phyloP scores from a whole-genome alignment of 176 grass and related monocot genomes.

The Zea luxurians region DNA sequence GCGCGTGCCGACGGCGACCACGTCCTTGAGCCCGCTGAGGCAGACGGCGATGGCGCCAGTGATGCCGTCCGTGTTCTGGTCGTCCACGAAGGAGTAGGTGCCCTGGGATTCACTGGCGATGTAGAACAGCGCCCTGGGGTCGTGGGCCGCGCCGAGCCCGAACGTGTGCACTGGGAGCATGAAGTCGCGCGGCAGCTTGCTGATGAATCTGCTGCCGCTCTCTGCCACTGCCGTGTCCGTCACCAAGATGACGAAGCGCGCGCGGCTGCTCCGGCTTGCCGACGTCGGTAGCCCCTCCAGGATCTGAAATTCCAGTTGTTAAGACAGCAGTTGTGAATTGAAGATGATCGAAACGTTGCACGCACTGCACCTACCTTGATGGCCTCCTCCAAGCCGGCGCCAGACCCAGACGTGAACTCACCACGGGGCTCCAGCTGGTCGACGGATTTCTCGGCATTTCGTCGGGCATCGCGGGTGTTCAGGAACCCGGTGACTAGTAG shows the following conservation, averaged over 20 bases:
- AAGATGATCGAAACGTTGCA: no score
- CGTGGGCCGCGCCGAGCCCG: not conserved
- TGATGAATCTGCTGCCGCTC: not conserved
- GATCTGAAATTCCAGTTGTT: not conserved
- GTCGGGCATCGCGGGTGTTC: not conserved
- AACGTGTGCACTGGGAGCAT: not conserved
- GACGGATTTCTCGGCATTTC: not conserved
- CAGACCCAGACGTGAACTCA: not conserved
- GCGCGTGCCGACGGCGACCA: not conserved
- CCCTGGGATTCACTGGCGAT: conserved; percentile 1
- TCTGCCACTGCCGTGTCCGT: not conserved
- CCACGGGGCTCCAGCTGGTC: not conserved
- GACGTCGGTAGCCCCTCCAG: not conserved
- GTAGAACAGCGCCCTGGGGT: not conserved
- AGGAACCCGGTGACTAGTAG: not conserved
- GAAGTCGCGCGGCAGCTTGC: not conserved
- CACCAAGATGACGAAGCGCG: not conserved
- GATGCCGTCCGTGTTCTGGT: not conserved
- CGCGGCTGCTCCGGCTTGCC: not conserved
- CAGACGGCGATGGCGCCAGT: not conserved
- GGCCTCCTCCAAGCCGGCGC: no score
- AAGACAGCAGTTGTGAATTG: no score
- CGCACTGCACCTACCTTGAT: no score
- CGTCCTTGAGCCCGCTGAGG: not conserved
- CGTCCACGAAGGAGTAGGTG: conserved; percentile 31